A percentile compares a stretch with the other conserved stretches of the same genome.
These are phyloP conservation scores for Neodidymelliopsis sp. DNA, from an alignment of 2,329 filamentous ascomycete genomes.

Conservation along the genomic window DNA sequence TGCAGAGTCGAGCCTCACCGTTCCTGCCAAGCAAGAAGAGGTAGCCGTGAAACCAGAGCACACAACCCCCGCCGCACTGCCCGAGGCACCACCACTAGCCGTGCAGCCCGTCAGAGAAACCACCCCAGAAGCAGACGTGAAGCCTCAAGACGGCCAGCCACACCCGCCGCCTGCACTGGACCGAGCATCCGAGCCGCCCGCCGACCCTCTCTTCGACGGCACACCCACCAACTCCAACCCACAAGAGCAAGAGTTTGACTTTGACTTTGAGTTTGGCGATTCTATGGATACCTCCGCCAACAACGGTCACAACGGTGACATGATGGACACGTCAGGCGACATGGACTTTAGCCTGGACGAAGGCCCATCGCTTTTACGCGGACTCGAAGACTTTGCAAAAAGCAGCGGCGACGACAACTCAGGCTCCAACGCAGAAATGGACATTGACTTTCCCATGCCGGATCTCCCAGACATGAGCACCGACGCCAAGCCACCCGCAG, in stretches of 20 bases:
- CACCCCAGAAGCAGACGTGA: conserved; percentile 20
- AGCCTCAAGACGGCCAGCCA: conserved; percentile 24
- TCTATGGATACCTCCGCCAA: conserved; percentile 33
- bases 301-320: conserved; percentile 28
- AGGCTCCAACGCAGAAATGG: conserved; percentile 21
- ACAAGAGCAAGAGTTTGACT: conserved; percentile 46
- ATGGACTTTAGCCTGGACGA: conserved; percentile 46
- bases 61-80: conserved; percentile 19
- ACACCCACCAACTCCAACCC: conserved; percentile 36
- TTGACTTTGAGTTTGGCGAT: conserved; percentile 48
- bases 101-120: conserved; percentile 12
- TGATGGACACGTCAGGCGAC: conserved; percentile 38
- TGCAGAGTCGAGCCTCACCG: conserved; percentile 33
- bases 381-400: conserved; percentile 49
- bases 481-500: conserved; percentile 17
- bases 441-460: conserved; percentile 44
- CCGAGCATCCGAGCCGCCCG: conserved; percentile 22
- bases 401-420: conserved; percentile 26
- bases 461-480: conserved; percentile 36
- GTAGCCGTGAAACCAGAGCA: conserved; percentile 22
- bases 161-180: conserved; percentile 24
- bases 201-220: conserved; percentile 43
- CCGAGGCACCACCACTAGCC: conserved; percentile 12
- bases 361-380: conserved; percentile 40
- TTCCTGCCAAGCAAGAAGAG: conserved; percentile 13